Evolutionary conservation across 176 grass and related monocot species (phyloP), one percentile per base, ranked within the genome.

Genomic region (Carex cristatella): DNA sequence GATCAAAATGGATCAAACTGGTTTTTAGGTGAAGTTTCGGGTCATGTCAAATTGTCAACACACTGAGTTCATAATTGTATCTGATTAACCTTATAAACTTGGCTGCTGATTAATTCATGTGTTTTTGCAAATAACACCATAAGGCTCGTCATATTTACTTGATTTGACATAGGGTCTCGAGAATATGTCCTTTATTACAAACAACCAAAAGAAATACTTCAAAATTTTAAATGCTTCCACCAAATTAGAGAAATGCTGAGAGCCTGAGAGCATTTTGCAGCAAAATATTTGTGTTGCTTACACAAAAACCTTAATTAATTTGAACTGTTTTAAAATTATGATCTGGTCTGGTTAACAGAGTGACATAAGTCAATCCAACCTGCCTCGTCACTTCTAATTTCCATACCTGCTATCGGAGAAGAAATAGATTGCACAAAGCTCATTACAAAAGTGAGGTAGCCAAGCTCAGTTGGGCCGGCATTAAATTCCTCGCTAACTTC

Each of bases 401-500:
- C 5, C 4, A 0, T 81, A 81, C 79, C 79, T 61, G 79, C 79
- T 40, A 81, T 64, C 16, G 94, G 94, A 69, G 92, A 97, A 77
- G 87, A 89, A 90, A 94, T 83, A 46, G 94, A 88, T 86, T 97
- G 93, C 23, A 97, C 59, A 89, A 97, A 97, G 85, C 89, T 97
- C 87, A 91, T 90, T 86, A 89, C 69, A 59, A 97, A 97, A 33
- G 92, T 97, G 71, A 97, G 92, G 87, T 97, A 97, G 69, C 94
- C 94, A 48, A 97, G 92, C 59, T 97, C 94, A 37, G 92, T 81
- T 63, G 94, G 94, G 74, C 94, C 94, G 56, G 84, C 94, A 83
- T 94, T 87, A 87, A 97, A 97, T 67, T 90, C 85, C 85, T 88
- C 88, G 79, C 94, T 97, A 76, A 97, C 87, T 94, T 94, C 94